A percentile compares a stretch with the other conserved stretches of the same genome.
Evolutionary conservation across 1,284 basidiomycete genomes (phyloP).

Genomic region (Puccinia polysora): DNA sequence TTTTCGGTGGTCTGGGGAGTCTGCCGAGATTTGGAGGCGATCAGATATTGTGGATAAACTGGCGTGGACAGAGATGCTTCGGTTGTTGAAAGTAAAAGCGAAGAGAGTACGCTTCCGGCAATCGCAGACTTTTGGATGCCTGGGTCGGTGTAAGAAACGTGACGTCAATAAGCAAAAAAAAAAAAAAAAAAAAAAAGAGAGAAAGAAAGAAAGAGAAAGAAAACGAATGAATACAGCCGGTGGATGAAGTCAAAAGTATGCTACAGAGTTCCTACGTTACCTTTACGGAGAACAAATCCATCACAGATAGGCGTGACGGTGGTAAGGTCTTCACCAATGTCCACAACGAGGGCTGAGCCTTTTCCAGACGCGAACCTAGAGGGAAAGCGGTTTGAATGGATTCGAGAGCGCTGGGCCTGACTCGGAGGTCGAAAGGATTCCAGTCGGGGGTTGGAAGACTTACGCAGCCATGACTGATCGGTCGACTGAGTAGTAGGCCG

Average conservation of each 20-base stretch:
- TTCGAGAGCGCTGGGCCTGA: not conserved
- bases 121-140: slow-evolving; percentile 51
- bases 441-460: slow-evolving; percentile 52
- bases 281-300: slow-evolving; percentile 94
- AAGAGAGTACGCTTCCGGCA: slow-evolving; percentile 49
- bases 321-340: slow-evolving; percentile 80
- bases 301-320: slow-evolving; percentile 94
- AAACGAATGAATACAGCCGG: not conserved
- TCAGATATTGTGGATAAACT: slow-evolving; percentile 26
- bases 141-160: slow-evolving; percentile 25
- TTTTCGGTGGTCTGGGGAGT: not conserved
- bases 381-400: not conserved
- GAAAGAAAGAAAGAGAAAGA: not conserved
- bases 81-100: slow-evolving; percentile 46
- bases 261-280: slow-evolving; percentile 54
- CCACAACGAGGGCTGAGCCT: slow-evolving; percentile 89
- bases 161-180: slow-evolving; percentile 1
- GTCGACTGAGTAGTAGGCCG: slow-evolving; percentile 96
- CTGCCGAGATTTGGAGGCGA: slow-evolving; percentile 15
- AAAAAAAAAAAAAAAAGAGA: not conserved
- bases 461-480: slow-evolving; percentile 91
- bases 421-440: not conserved
- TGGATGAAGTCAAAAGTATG: slow-evolving; percentile 38
- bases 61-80: slow-evolving; percentile 19
- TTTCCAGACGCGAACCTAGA: slow-evolving; percentile 88